A percentile compares a stretch with the other conserved stretches of the same genome.
Conservation (phyloP, 192 early-diverging fungal species). For the Podila epicladia region DNA sequence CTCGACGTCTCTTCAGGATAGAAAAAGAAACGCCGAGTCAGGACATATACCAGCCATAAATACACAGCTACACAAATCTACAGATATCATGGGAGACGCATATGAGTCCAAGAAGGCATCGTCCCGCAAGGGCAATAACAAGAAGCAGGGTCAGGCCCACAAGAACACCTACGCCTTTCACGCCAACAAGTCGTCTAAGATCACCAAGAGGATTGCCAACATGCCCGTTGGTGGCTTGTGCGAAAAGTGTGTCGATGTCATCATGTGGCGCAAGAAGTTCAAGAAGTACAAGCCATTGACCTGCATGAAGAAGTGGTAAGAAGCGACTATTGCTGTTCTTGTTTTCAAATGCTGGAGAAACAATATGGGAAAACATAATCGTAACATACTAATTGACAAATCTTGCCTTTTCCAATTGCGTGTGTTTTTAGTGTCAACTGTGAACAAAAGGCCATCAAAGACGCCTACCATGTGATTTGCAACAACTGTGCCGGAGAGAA, state of each 20-base stretch:
- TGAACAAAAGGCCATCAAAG: slow-evolving; percentile 83
- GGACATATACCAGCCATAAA: too few species aligned
- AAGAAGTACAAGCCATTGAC: slow-evolving; percentile 98
- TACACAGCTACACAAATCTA: not conserved
- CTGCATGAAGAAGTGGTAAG: slow-evolving; percentile 85
- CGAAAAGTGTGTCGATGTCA: slow-evolving; percentile 75
- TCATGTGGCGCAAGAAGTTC: slow-evolving; percentile 90
- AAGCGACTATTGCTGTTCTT: too few species aligned
- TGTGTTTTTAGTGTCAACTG: slow-evolving; percentile 68
- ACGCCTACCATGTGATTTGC: slow-evolving; percentile 97
- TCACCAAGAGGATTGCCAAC: slow-evolving; percentile 76
- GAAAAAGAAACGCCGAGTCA: too few species aligned
- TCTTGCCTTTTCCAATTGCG: too few species aligned
- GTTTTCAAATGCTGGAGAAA: too few species aligned
- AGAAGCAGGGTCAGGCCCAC: slow-evolving; percentile 87
- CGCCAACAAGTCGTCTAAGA: slow-evolving; percentile 88
- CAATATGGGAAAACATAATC: too few species aligned
- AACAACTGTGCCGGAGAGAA: slow-evolving; percentile 81
- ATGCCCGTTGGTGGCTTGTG: slow-evolving; percentile 87
- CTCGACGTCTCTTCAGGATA: too few species aligned
- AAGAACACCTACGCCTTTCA: slow-evolving; percentile 90
- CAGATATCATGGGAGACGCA: slow-evolving; percentile 7
- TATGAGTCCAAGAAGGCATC: slow-evolving; percentile 59
- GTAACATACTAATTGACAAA: too few species aligned
- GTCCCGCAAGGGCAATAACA: slow-evolving; percentile 63